Conservation (phyloP, 139 green algal species). For the Limnomonas spitsbergensis region DNA sequence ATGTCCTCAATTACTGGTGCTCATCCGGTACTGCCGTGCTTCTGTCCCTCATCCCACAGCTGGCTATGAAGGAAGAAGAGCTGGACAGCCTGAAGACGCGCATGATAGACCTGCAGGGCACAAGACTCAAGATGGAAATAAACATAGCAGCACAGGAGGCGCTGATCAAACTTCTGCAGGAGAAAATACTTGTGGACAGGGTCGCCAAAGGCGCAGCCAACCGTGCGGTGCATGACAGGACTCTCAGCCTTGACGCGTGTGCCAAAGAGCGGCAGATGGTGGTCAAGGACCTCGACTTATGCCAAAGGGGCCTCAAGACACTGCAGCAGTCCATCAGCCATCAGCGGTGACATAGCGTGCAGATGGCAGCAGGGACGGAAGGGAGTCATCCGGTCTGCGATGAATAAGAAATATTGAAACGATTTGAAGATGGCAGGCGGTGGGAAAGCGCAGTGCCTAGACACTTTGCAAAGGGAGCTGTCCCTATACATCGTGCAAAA, state of each 20-base stretch:
- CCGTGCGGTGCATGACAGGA: not conserved
- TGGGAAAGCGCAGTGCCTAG: too few species aligned
- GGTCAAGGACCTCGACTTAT: not conserved
- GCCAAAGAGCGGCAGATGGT: not conserved
- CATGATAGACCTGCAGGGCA: not conserved
- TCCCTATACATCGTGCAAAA: too few species aligned
- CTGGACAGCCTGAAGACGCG: not conserved
- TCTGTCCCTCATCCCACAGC: too few species aligned
- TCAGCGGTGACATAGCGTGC: too few species aligned
- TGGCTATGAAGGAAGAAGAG: conserved; percentile 9
- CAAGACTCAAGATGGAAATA: not conserved
- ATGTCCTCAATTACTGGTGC: too few species aligned
- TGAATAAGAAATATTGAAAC: too few species aligned
- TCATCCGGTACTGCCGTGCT: too few species aligned
- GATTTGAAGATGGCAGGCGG: too few species aligned
- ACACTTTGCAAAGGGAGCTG: too few species aligned
- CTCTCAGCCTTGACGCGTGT: not conserved
- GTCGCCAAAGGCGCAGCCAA: not conserved
- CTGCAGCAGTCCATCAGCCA: too few species aligned
- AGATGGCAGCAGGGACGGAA: too few species aligned
- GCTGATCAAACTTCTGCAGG: conserved; percentile 11
- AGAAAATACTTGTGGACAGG: not conserved
- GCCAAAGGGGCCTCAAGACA: conserved; percentile 2
- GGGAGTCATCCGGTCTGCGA: too few species aligned
- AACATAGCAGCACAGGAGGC: not conserved